phyloP scores from a whole-genome alignment of 2,329 filamentous ascomycete species.

The Stachybotrys elegans region DNA sequence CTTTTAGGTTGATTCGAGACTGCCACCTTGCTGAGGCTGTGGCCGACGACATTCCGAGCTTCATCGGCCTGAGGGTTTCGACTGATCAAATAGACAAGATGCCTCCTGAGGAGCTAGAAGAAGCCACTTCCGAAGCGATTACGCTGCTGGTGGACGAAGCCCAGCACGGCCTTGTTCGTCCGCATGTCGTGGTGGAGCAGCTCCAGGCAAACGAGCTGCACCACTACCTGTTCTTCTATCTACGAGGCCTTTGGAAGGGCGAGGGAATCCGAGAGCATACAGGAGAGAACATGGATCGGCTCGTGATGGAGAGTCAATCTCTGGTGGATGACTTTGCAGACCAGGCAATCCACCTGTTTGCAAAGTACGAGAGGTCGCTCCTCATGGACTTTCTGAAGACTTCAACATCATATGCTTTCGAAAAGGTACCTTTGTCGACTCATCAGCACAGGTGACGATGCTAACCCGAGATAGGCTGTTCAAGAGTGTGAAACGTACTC shows the following conservation, averaged over 20 bases:
- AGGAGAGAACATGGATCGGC: constrained; percentile 49
- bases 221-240: constrained; percentile 86
- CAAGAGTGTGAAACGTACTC: constrained; percentile 74
- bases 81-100: constrained; percentile 63
- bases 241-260: constrained; percentile 79
- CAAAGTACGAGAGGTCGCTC: constrained; percentile 71
- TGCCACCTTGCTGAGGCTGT: constrained; percentile 88
- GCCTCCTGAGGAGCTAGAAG: constrained; percentile 65
- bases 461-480: constrained; percentile 45
- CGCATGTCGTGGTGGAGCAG: constrained; percentile 72
- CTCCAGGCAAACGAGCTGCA: constrained; percentile 62
- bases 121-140: constrained; percentile 77
- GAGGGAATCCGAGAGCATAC: constrained; percentile 54
- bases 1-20: constrained; percentile 79
- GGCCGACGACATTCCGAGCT: constrained; percentile 81
- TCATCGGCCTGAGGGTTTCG: constrained; percentile 80
- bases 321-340: constrained; percentile 86
- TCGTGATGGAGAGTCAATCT: constrained; percentile 55
- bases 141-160: constrained; percentile 86
- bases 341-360: constrained; percentile 79
- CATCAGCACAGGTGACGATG: not conserved
- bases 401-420: constrained; percentile 84
- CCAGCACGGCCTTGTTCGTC: constrained; percentile 78
- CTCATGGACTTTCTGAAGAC: constrained; percentile 84
- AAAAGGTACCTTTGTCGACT: constrained; percentile 45